phyloP scores from a whole-genome alignment of 73 alveolate genomes.

The Paramecium pentaurelia region DNA sequence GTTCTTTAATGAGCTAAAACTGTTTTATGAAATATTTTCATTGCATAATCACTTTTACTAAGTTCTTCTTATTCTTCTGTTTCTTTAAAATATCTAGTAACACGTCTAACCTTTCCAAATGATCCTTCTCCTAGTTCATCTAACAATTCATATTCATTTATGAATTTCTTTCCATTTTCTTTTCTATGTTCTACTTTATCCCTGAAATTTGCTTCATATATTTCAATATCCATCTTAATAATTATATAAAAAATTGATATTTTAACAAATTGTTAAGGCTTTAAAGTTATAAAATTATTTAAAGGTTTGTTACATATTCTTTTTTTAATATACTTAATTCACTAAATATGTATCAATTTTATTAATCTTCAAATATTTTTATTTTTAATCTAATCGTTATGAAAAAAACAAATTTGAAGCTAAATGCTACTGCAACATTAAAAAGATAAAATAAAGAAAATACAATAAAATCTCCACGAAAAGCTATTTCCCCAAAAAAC shows the following conservation, averaged over 20 bases:
- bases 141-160: neutral
- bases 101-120: neutral
- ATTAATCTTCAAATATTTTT: neutral
- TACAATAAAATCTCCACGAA: neutral
- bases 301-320: neutral
- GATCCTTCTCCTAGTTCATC: constrained; percentile 38
- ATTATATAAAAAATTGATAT: neutral
- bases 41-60: neutral
- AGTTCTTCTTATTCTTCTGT: neutral
- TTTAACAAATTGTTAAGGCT: neutral
- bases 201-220: neutral
- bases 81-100: neutral
- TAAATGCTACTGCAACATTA: neutral
- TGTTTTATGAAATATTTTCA: neutral
- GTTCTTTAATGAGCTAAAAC: neutral
- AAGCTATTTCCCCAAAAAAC: constrained; percentile 3
- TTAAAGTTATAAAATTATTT: neutral
- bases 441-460: neutral
- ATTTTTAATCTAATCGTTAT: neutral
- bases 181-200: neutral
- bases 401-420: constrained; percentile 18
- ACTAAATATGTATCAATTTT: neutral
- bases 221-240: neutral
- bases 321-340: neutral
- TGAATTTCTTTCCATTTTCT: neutral